Evolutionary conservation across 768 basidiomycete species (phyloP), one percentile per base, ranked within the genome.

Genomic region (Kwoniella heveanensis): DNA sequence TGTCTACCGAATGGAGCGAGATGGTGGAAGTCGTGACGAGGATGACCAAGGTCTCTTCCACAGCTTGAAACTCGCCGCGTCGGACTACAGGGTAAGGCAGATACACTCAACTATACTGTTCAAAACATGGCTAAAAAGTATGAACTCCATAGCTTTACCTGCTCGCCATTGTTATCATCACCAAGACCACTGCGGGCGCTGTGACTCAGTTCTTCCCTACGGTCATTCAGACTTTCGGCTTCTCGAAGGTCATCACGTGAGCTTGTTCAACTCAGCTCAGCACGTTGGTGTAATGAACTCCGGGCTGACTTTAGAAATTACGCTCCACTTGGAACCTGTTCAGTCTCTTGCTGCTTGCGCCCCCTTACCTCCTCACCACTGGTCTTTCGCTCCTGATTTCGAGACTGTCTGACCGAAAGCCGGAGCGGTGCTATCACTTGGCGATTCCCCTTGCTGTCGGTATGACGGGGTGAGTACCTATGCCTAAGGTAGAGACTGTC

Each of bases 161-260:
- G 8, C 58, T 76, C 1, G 74, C 74, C 4, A 21, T 75, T 9
- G 69, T 76, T 62, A 65, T 69, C 54, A 66, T 70, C 60, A 70
- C 71, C 55, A 76, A 73, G 59, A 76, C 74, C 3, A 71, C 71
- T 12, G 74, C 74, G 3, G 71, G 64, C 2, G 74, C 71, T 7
- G 68, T 73, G 13, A 76, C 68, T 24, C 63, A 65, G 21, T 76
- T 75, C 64, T 65, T 72, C 52, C 73, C 68, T 1, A 69, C 71
- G 9, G 73, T 76, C 25, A 65, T 76, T 25, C 50, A 59, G 8
- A 76, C 74, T 9, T 71, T 76, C 39, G 71, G 71, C 53, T 65
- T 61, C 59, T 65, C 63, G 19, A 69, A 61, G 27, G 63, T 61
- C 46, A 36, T 44, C 39, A 44, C 39, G 39, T 44, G 15, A 60